These are phyloP conservation scores for Sporothrix inflata DNA, from an alignment of 2,329 filamentous ascomycete genomes.

Conservation along the genomic window DNA sequence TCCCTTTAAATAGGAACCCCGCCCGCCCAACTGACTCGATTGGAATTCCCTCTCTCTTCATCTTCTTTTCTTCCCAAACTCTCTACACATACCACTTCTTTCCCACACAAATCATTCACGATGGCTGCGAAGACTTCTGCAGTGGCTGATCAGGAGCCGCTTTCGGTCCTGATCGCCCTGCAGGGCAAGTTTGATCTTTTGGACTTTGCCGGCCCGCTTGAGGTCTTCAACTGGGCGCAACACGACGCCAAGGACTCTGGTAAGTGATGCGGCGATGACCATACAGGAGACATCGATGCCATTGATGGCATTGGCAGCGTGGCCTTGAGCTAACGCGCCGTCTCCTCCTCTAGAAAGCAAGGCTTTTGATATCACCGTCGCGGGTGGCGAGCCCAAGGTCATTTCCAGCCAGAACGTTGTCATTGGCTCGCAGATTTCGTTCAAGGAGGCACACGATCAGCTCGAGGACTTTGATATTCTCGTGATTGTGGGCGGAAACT, in stretches of 20 bases:
- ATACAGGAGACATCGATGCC: background rate
- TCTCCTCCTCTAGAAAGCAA: slow-evolving; percentile 41
- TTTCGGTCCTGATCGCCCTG: slow-evolving; percentile 64
- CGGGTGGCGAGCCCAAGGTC: slow-evolving; percentile 57
- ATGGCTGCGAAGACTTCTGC: slow-evolving; percentile 64
- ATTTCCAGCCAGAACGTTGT: slow-evolving; percentile 66
- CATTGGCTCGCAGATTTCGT: slow-evolving; percentile 74
- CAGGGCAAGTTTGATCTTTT: slow-evolving; percentile 63
- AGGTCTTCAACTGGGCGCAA: slow-evolving; percentile 55
- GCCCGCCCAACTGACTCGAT: slow-evolving; percentile 24
- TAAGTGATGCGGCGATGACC: slow-evolving; percentile 42
- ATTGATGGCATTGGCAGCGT: background rate
- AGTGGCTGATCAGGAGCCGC: slow-evolving; percentile 59
- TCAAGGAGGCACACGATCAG: slow-evolving; percentile 74
- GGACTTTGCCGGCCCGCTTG: slow-evolving; percentile 60
- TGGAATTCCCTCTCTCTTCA: slow-evolving; percentile 8
- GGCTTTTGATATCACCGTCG: slow-evolving; percentile 63
- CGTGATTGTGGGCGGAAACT: slow-evolving; percentile 74
- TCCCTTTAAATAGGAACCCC: slow-evolving; percentile 30
- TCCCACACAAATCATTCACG: slow-evolving; percentile 43
- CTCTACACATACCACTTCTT: background rate
- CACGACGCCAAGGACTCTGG: slow-evolving; percentile 58
- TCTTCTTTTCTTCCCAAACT: background rate
- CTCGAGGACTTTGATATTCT: slow-evolving; percentile 79
- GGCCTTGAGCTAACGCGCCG: background rate